Evolutionary conservation across 1,284 basidiomycete species (phyloP).

Genomic region (Porodaedalea pini): DNA sequence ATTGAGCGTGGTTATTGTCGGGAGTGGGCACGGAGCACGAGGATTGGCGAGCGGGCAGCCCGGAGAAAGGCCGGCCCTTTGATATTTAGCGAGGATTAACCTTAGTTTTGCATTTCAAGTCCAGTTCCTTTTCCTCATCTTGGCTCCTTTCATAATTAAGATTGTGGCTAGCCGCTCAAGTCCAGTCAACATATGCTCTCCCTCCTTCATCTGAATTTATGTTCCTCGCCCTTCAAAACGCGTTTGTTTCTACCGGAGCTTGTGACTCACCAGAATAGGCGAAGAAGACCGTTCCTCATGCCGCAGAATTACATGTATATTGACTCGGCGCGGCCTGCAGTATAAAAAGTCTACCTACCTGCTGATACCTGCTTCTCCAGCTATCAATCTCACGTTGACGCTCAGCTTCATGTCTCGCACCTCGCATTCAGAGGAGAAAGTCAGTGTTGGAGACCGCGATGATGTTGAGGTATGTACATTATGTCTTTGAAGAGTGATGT

Average conservation of each 20-base stretch:
- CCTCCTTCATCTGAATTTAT: neutral
- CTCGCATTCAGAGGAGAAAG: slow-evolving; percentile 1
- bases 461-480: slow-evolving; percentile 4
- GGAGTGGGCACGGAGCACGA: neutral
- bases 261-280: too few species aligned
- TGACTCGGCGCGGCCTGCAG: too few species aligned
- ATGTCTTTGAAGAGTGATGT: neutral
- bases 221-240: neutral
- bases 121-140: too few species aligned
- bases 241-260: neutral
- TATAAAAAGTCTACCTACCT: neutral
- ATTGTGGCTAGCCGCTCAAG: too few species aligned
- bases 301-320: too few species aligned
- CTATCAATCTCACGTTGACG: neutral
- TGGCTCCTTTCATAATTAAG: too few species aligned
- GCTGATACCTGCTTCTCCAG: neutral
- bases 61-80: slow-evolving; percentile 1
- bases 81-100: neutral
- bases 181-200: too few species aligned
- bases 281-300: too few species aligned
- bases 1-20: too few species aligned
- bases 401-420: slow-evolving; percentile 13
- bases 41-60: neutral
- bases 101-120: neutral
- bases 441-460: slow-evolving; percentile 9